These are phyloP conservation scores for Eucalyptus marginata DNA, from an alignment of 345 rosid genomes.

Conservation along the genomic window DNA sequence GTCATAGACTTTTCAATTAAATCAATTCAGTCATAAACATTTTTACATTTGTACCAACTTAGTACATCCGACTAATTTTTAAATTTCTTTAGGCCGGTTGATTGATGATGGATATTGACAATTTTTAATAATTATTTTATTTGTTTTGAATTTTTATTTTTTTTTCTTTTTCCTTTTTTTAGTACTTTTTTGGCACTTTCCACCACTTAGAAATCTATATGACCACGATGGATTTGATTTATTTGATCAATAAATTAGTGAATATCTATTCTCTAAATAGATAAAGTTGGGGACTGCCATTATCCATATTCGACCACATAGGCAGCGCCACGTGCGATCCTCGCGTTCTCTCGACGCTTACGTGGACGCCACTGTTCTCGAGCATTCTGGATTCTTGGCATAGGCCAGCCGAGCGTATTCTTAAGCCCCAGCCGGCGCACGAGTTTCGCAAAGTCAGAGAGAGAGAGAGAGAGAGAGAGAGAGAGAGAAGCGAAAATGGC, in stretches of 20 bases:
- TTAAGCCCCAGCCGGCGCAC: not conserved
- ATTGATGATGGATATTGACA: too few relatives aligned
- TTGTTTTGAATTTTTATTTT: too few relatives aligned
- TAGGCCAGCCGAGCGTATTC: not conserved
- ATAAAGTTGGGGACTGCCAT: not conserved
- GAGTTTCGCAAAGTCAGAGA: not conserved
- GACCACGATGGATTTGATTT: not conserved
- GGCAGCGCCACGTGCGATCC: not conserved
- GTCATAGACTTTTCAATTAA: rapidly evolving
- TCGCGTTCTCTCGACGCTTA: not conserved
- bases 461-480: not conserved
- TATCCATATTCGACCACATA: not conserved
- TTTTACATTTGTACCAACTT: too few relatives aligned
- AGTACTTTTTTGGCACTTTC: too few relatives aligned
- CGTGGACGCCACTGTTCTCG: not conserved
- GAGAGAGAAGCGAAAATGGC: slow-evolving; percentile 18
- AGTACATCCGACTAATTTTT: too few relatives aligned
- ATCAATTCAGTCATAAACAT: rapidly evolving
- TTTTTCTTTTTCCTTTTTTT: too few relatives aligned
- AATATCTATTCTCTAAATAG: not conserved
- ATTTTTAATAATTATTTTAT: too few relatives aligned
- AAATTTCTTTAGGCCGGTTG: too few relatives aligned
- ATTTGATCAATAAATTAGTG: not conserved
- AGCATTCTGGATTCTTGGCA: not conserved
- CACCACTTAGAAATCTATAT: not conserved